Evolutionary conservation across 306 rosid genomes (phyloP).

Genomic region (Carpinus viminea): DNA sequence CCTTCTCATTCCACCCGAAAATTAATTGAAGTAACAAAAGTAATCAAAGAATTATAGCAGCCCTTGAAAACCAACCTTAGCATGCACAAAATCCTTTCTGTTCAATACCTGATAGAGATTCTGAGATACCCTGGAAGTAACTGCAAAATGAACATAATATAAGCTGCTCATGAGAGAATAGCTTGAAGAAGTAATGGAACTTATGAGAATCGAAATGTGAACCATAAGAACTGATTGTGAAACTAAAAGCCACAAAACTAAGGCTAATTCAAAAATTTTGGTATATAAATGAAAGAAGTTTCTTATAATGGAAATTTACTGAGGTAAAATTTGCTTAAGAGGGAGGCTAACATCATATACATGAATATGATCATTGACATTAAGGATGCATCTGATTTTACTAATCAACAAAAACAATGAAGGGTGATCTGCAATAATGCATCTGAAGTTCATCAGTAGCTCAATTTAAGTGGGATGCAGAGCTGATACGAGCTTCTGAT

Average conservation of each 20-base stretch:
- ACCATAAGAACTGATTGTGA: not conserved
- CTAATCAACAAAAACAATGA: too few species aligned
- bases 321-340: not conserved
- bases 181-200: not conserved
- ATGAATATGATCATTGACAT: not conserved
- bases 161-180: conserved; percentile 1
- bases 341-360: not conserved
- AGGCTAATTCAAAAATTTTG: not conserved
- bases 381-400: not conserved
- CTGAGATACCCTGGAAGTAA: conserved; percentile 74
- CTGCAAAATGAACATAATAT: conserved; percentile 40
- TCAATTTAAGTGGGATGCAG: not conserved
- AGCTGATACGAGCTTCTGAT: not conserved
- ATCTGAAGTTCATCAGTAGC: not conserved
- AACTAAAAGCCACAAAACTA: not conserved
- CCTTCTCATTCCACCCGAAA: conserved; percentile 14
- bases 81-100: conserved; percentile 79
- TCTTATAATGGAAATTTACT: not conserved
- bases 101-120: conserved; percentile 68
- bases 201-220: not conserved
- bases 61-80: conserved; percentile 24
- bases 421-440: not conserved
- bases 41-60: not conserved
- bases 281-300: not conserved
- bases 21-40: conserved; percentile 22